Conservation (phyloP, 495 filamentous ascomycete genomes). For the Wilcoxina mikolae region DNA sequence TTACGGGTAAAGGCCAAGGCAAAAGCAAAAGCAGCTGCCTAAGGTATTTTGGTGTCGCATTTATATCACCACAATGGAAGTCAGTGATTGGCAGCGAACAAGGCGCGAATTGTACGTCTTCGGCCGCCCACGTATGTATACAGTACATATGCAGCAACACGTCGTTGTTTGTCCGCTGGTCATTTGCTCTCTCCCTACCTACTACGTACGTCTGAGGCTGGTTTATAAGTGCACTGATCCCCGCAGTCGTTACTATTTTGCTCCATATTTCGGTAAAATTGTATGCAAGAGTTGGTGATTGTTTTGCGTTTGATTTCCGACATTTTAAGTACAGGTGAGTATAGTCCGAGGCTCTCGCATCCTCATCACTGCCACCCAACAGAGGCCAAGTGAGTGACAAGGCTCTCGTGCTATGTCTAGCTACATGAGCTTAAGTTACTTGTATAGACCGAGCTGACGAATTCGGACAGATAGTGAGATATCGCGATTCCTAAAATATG, state of each 20-base stretch:
- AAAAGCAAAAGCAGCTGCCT: not conserved
- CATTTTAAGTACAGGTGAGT: not conserved
- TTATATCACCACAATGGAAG: not conserved
- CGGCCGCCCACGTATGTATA: not conserved
- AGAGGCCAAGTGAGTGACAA: not conserved
- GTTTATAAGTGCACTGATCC: too few species aligned
- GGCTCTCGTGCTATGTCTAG: too few species aligned
- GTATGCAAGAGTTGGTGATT: too few species aligned
- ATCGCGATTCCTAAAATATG: too few species aligned
- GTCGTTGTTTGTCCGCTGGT: not conserved
- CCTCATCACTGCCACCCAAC: not conserved
- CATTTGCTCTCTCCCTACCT: not conserved
- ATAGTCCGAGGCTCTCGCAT: not conserved
- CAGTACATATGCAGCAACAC: slow-evolving; percentile 3
- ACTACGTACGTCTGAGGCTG: not conserved
- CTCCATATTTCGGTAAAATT: too few species aligned
- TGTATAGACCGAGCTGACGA: too few species aligned
- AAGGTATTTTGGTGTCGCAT: too few species aligned
- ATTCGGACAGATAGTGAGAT: too few species aligned
- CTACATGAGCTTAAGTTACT: too few species aligned
- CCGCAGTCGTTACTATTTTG: too few species aligned
- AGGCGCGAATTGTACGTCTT: not conserved
- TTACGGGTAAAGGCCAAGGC: too few species aligned
- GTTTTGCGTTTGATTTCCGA: too few species aligned
- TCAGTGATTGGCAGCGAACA: not conserved